Base-by-base conservation (phyloP, 441 rosid species). In the Aquilaria agallochum region DNA sequence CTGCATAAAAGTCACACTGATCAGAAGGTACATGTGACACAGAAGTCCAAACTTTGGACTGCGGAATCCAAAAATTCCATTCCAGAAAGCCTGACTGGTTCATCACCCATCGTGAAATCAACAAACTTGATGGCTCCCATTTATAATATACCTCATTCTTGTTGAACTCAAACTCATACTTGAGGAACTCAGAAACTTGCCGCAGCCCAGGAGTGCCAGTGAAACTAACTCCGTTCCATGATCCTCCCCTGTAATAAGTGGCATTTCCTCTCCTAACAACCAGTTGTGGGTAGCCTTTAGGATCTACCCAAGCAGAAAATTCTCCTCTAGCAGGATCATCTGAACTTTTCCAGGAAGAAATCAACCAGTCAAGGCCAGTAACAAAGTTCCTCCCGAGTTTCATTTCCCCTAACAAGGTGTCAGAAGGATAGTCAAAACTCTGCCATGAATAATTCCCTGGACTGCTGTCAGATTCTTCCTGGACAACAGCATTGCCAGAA, bases 401-500 rank as follows among this genome's bases (percentile, higher is more conserved):
- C 80, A 75, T 80, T 32, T 63, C 74, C 1, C 78, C 59, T 10
- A 78, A 55, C 51, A 76, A 31, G 2, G 83, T 81, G 66, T 81
- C 86, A 12, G 74, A 11, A 10, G 82, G 77, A 63, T 80, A 77
- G 56, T 80, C 85, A 52, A 77, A 77, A 51, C 85, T 80, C 20
- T 20, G 20, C 20, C 20, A 20, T 20, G 20, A 20, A 20, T 20
- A 20, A 1, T 20, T 20, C 20, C 20, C 20, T 20, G 20, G 0
- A 20, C 20, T 20, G 20, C 20, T 20, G 20, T 20, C 20, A 0
- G 20, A 65, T 13, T 42, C 55, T 32, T 60, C 68, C 33, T 63
- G 58, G 5, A 78, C 57, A 20, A 81, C 74, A 44, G 76, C 64
- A 62, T 75, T 69, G 15, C 76, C 82, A 0, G 64, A 45, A 11